A percentile compares a stretch with the other conserved stretches of the same genome.
Conservation (phyloP, 768 basidiomycete genomes). For the Lepiota venenata region DNA sequence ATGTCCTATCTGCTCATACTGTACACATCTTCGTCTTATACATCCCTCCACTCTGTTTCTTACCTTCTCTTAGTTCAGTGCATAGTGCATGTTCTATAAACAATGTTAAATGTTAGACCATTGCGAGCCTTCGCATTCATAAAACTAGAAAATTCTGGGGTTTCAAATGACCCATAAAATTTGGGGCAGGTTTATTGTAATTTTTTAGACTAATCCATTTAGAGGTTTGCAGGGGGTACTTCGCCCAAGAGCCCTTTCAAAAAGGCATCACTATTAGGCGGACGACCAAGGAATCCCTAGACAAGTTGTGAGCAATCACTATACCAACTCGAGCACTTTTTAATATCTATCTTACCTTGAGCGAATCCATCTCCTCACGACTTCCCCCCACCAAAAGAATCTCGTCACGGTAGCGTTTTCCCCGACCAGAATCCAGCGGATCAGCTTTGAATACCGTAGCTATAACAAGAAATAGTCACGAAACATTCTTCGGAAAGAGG, state of each 20-base stretch:
- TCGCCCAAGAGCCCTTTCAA: constrained; percentile 59
- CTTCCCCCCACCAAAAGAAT: constrained; percentile 76
- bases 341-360: constrained; percentile 50
- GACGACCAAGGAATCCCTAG: constrained; percentile 76
- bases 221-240: constrained; percentile 32
- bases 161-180: too few relatives aligned
- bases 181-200: background rate
- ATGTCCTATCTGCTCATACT: background rate
- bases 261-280: constrained; percentile 75
- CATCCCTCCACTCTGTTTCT: background rate
- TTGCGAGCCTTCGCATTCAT: too few relatives aligned
- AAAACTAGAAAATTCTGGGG: too few relatives aligned
- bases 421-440: constrained; percentile 66
- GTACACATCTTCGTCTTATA: too few relatives aligned
- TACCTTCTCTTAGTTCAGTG: constrained; percentile 8
- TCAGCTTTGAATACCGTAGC: constrained; percentile 79
- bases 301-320: background rate
- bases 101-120: background rate
- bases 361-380: constrained; percentile 76
- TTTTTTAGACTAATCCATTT: background rate
- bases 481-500: background rate
- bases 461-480: constrained; percentile 14
- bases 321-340: too few relatives aligned
- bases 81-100: background rate
- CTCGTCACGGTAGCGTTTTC: constrained; percentile 67